These are phyloP conservation scores for Pseudonitzschia delicatissima DNA, from an alignment of 108 stramenopile genomes.

Conservation along the genomic window DNA sequence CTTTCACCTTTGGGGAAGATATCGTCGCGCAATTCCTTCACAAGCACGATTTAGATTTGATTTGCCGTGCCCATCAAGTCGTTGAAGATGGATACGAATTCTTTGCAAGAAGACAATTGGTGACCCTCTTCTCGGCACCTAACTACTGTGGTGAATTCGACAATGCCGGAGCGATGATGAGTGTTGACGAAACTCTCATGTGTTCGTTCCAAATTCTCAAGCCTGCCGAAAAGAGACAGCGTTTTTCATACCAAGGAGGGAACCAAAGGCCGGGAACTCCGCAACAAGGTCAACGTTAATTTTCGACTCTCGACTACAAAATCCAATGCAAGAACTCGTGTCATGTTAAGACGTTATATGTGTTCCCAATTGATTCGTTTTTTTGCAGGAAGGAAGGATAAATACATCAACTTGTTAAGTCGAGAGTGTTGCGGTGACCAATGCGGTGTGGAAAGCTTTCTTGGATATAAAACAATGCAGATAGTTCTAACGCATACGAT, in stretches of 20 bases:
- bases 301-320: background rate
- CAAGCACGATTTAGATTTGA: conserved; percentile 97
- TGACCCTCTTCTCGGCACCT: conserved; percentile 98
- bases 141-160: conserved; percentile 99
- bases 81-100: conserved; percentile 99
- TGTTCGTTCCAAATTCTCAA: conserved; percentile 99
- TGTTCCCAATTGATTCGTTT: background rate
- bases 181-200: conserved; percentile 99
- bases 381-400: background rate
- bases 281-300: conserved; percentile 11
- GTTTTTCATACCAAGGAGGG: conserved; percentile 86
- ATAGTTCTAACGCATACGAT: background rate
- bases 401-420: background rate
- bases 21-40: conserved; percentile 97
- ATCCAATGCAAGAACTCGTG: background rate
- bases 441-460: background rate
- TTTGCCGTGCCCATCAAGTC: conserved; percentile 99
- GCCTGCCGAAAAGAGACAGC: conserved; percentile 98
- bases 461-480: background rate
- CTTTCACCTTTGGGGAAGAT: conserved; percentile 99
- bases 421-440: background rate
- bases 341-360: background rate
- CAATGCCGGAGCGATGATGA: conserved; percentile 99
- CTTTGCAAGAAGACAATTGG: conserved; percentile 97
- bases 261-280: conserved; percentile 24